Conservation (phyloP, 768 basidiomycete genomes). For the Boletus subparvulus region DNA sequence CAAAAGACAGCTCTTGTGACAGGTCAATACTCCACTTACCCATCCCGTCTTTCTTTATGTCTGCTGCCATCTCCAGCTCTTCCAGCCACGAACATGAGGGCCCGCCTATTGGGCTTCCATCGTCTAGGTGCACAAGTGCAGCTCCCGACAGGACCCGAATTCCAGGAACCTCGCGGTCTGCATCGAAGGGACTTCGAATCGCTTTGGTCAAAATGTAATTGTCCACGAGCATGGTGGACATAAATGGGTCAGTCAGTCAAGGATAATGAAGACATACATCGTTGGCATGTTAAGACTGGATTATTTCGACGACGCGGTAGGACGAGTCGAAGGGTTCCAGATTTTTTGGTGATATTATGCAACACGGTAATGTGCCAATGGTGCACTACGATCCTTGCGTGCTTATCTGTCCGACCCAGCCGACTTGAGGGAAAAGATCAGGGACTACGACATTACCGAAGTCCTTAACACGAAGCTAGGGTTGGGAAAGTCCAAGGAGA, state of each 20-base stretch:
- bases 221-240: conserved; percentile 11
- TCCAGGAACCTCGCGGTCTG: conserved; percentile 34
- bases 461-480: no score
- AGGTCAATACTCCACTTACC: no score
- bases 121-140: no score
- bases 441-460: no score
- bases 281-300: conserved; percentile 7
- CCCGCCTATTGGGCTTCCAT: no score
- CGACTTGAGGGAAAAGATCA: not conserved
- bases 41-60: no score
- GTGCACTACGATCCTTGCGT: no score
- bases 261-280: not conserved
- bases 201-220: conserved; percentile 37
- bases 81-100: no score
- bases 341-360: conserved; percentile 1
- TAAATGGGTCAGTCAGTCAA: not conserved
- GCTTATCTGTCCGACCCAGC: not conserved
- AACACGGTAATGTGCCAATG: not conserved
- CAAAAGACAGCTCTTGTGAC: no score
- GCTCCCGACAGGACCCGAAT: no score
- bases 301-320: conserved; percentile 6
- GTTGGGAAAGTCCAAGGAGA: no score
- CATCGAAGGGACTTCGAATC: conserved; percentile 22
- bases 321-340: conserved; percentile 5
- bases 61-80: no score